Conservation (phyloP, 2,329 filamentous ascomycete genomes). For the Talaromyces sp. region DNA sequence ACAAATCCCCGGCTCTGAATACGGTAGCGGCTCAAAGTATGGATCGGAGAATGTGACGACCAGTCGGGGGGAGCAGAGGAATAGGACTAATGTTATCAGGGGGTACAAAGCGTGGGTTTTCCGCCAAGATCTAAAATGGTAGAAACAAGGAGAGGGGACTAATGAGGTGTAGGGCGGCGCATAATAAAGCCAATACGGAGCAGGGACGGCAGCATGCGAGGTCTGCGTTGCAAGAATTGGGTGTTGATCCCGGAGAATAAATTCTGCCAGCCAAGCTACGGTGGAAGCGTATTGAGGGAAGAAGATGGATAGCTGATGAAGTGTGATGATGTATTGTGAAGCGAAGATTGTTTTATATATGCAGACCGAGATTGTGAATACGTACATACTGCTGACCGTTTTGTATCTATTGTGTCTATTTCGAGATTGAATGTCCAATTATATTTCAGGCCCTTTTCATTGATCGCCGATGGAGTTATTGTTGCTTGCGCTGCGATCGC, state of each 20-base stretch:
- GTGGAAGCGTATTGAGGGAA: neutral
- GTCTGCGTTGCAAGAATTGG: constrained; percentile 14
- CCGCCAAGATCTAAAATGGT: neutral
- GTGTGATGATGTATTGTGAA: neutral
- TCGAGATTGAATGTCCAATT: constrained; percentile 6
- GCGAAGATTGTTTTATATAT: neutral
- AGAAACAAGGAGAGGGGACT: neutral
- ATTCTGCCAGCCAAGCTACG: too few species aligned
- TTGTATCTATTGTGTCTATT: constrained; percentile 2
- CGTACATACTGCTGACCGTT: neutral
- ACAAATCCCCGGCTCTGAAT: neutral
- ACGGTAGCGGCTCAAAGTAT: constrained; percentile 2
- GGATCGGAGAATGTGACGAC: constrained; percentile 13
- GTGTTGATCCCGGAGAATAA: constrained; percentile 15
- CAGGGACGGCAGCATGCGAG: constrained; percentile 15
- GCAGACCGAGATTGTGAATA: constrained; percentile 8
- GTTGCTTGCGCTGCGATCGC: neutral
- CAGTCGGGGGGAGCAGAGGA: constrained; percentile 18
- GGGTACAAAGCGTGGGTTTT: constrained; percentile 25
- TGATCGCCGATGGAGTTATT: neutral
- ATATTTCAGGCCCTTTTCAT: neutral
- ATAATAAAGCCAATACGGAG: constrained; percentile 21
- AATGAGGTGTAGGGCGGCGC: constrained; percentile 20
- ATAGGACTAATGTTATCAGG: constrained; percentile 22
- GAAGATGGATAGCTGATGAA: neutral